These are phyloP conservation scores for Cadophora sp. DNA, from an alignment of 2,329 filamentous ascomycete genomes.

Conservation along the genomic window DNA sequence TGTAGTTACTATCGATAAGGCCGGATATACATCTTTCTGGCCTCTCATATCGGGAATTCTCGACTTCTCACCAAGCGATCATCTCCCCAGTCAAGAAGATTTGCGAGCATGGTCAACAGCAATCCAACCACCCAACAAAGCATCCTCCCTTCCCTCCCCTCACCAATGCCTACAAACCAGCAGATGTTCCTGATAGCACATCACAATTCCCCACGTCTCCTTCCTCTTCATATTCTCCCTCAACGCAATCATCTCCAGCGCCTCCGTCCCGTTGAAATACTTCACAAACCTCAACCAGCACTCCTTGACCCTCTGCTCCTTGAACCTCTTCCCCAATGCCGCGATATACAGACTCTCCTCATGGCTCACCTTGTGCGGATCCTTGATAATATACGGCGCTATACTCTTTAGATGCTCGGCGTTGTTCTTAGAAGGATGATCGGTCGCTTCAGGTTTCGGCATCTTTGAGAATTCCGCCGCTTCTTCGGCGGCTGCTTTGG, in stretches of 20 bases:
- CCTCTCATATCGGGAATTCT: no score
- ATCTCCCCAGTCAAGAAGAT: no score
- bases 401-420: conserved; percentile 63
- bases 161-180: conserved; percentile 75
- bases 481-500: conserved; percentile 56
- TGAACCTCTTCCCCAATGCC: conserved; percentile 62
- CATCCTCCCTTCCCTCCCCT: background rate
- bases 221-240: conserved; percentile 87
- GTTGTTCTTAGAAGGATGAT: conserved; percentile 62
- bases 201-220: conserved; percentile 72
- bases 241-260: conserved; percentile 86
- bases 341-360: conserved; percentile 76
- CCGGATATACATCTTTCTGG: no score
- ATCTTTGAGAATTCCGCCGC: conserved; percentile 40
- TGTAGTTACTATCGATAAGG: no score
- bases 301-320: conserved; percentile 58
- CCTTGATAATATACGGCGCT: conserved; percentile 73
- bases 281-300: conserved; percentile 76
- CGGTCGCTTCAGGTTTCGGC: conserved; percentile 54
- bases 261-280: conserved; percentile 86
- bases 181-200: conserved; percentile 71
- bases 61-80: no score
- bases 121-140: background rate
- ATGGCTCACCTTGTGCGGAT: conserved; percentile 79
- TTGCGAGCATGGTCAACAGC: background rate